Base-by-base conservation (phyloP, 257 asterid species). In the Scutellaria baicalensis region DNA sequence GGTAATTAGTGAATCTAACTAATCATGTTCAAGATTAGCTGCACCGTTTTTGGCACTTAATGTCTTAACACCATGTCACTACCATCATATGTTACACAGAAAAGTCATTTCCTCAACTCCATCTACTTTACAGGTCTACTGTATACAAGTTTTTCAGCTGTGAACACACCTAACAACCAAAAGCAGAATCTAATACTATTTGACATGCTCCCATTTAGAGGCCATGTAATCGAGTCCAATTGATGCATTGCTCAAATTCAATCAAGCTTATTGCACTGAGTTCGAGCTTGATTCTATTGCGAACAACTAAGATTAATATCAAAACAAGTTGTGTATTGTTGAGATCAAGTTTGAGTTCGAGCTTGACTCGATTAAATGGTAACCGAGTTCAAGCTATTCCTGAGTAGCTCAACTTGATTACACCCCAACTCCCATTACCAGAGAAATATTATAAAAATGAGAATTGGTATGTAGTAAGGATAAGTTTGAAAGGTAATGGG, bases 401-500 rank as follows among this genome's bases (percentile, higher is more conserved):
- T 27, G 33, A 27, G 33, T 27, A 27, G 33, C 33, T 27, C 4
- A 42, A 7, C 47, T 42, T 44, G n/a, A 10, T 44, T 44, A 0
- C 50, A 44, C 16, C 50, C 50, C 33, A 27, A 27, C 5, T 27
- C 33, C 4, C 33, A 27, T 27, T 27, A 27, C 33, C 33, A 27
- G 5, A 27, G 4, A 27, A 27, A 27, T 27, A 27, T 27, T 27
- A 27, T 27, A 2, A 27, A 2, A 27, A 27, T 27, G 5, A 27
- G 33, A 27, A 27, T 44, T 2, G n/a, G 6, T 11, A 44, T 7
- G 18, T 18, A 45, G 14, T 43, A 64, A 66, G 74, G 40, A 76
- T 58, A 55, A 16, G 49, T 72, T 7, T 63, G 43, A 68, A 72
- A 63, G 73, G 58, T 74, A 14, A 65, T 43, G 77, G 66, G 66